Conservation (phyloP, 345 rosid genomes). For the Salix dunnii region DNA sequence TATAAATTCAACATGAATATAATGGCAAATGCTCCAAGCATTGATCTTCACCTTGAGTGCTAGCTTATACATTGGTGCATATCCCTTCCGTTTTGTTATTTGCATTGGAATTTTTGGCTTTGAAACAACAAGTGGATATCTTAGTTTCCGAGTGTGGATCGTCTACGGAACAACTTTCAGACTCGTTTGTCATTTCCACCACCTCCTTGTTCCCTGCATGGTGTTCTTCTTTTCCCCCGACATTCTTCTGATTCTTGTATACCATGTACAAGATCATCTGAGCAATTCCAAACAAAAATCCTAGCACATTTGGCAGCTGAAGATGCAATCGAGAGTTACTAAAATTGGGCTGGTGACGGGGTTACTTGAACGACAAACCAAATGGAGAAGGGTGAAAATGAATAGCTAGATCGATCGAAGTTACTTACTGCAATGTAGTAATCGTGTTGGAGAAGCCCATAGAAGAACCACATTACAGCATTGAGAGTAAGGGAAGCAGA, state of each 20-base stretch:
- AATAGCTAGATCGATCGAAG: not conserved
- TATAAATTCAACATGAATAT: too few species aligned
- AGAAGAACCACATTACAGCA: slow-evolving; percentile 36
- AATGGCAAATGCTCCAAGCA: too few species aligned
- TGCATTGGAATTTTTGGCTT: not conserved
- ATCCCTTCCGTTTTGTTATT: not conserved
- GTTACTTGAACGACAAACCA: not conserved
- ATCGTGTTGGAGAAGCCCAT: slow-evolving; percentile 28
- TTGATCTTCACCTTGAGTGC: too few species aligned
- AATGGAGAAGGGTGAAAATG: not conserved
- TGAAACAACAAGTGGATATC: not conserved
- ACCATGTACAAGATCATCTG: slow-evolving; percentile 12
- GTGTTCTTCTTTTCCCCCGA: not conserved
- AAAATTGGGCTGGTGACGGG: too few species aligned
- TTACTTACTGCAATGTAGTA: slow-evolving; percentile 30
- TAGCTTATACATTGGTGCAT: too few species aligned
- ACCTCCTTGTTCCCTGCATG: not conserved
- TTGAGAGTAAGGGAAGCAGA: slow-evolving; percentile 39
- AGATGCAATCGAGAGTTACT: not conserved
- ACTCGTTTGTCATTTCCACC: not conserved
- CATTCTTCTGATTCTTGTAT: slow-evolving; percentile 5
- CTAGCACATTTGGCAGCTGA: slow-evolving; percentile 17
- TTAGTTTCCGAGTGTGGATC: not conserved
- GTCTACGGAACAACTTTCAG: not conserved
- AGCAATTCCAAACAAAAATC: slow-evolving; percentile 15